A percentile compares a stretch with the other conserved stretches of the same genome.
phyloP scores from a whole-genome alignment of 2,329 filamentous ascomycete species.

The Rutstroemia sp. region DNA sequence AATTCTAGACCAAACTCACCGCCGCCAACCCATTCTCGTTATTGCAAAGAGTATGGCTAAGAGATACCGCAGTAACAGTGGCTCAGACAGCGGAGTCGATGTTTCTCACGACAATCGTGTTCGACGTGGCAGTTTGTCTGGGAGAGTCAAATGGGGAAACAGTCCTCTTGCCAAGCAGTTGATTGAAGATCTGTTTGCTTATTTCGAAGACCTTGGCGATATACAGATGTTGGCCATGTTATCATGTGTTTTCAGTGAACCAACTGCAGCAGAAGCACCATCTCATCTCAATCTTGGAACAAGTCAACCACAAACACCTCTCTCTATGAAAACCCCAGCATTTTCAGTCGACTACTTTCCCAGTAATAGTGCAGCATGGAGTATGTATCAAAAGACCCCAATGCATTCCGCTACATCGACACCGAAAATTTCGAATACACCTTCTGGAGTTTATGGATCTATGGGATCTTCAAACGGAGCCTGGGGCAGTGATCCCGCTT shows the following conservation, averaged over 20 bases:
- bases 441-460: constrained; percentile 46
- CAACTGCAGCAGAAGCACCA: constrained; percentile 45
- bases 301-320: constrained; percentile 51
- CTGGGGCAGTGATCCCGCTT: constrained; percentile 46
- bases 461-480: constrained; percentile 48
- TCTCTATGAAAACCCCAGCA: constrained; percentile 58
- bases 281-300: constrained; percentile 51
- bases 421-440: constrained; percentile 49
- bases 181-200: constrained; percentile 53
- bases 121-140: constrained; percentile 35
- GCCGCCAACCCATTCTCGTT: constrained; percentile 50
- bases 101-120: constrained; percentile 34
- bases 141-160: constrained; percentile 60
- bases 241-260: constrained; percentile 60
- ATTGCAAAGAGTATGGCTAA: constrained; percentile 57
- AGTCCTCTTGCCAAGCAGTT: constrained; percentile 57
- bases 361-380: constrained; percentile 48
- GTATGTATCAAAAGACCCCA: constrained; percentile 42
- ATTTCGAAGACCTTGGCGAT: constrained; percentile 56
- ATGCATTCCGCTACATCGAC: constrained; percentile 49
- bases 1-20: constrained; percentile 47
- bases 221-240: constrained; percentile 67
- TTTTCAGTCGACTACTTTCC: constrained; percentile 63
- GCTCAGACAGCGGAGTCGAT: constrained; percentile 41
- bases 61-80: constrained; percentile 29